A percentile compares a stretch with the other conserved stretches of the same genome.
These are phyloP conservation scores for Vanderwaltozyma verrucispora DNA, from an alignment of 805 yeast genomes.

Conservation along the genomic window DNA sequence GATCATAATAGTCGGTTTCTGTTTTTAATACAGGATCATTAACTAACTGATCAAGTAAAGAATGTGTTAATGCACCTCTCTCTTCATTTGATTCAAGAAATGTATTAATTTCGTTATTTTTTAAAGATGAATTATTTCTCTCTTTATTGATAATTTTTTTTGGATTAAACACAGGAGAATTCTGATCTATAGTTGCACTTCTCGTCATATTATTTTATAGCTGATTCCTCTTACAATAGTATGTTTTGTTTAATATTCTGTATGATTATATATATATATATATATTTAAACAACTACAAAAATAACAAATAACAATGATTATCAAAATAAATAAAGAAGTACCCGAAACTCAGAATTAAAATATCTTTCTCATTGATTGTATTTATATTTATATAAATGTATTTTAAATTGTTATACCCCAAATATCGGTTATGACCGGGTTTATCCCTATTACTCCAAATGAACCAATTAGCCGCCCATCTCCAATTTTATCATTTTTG, in stretches of 20 bases:
- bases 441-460: slow-evolving; percentile 1
- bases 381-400: too few species aligned
- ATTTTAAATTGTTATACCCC: too few species aligned
- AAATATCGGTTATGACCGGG: too few species aligned
- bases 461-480: slow-evolving; percentile 2
- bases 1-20: slow-evolving; percentile 46
- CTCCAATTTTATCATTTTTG: neutral
- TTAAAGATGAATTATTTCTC: slow-evolving; percentile 35
- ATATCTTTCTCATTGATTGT: too few species aligned
- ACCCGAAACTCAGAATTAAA: too few species aligned
- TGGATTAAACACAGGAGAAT: slow-evolving; percentile 20
- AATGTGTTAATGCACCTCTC: slow-evolving; percentile 37
- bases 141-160: slow-evolving; percentile 31
- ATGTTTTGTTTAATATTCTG: slow-evolving; percentile 4
- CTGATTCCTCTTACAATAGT: neutral
- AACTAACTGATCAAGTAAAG: slow-evolving; percentile 46
- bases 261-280: neutral
- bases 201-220: slow-evolving; percentile 19
- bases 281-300: too few species aligned
- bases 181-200: slow-evolving; percentile 12
- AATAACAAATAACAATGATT: too few species aligned
- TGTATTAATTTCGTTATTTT: slow-evolving; percentile 39
- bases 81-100: slow-evolving; percentile 44
- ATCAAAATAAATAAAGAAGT: too few species aligned
- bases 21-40: slow-evolving; percentile 57